These are phyloP conservation scores for Juglanconis juglandina DNA, from an alignment of 2,329 filamentous ascomycete species.

Conservation along the genomic window DNA sequence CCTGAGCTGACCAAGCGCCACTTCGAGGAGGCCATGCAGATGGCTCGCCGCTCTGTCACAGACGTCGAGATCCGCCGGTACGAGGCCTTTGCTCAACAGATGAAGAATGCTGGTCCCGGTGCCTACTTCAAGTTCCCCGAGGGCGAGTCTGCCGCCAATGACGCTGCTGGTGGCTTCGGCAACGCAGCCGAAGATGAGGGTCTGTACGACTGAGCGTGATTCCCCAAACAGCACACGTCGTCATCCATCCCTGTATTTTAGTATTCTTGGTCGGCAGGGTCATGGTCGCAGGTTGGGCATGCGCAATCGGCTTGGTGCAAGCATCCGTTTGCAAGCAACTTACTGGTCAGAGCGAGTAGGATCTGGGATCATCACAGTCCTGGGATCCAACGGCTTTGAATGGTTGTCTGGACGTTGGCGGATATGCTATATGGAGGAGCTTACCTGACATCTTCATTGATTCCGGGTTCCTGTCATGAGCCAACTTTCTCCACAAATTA, in stretches of 20 bases:
- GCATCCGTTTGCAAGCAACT: not conserved
- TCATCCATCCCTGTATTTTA: slow-evolving; percentile 42
- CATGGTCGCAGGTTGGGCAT: not conserved
- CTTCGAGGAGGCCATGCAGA: slow-evolving; percentile 98
- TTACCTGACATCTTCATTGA: slow-evolving; percentile 3
- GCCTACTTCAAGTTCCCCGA: slow-evolving; percentile 97
- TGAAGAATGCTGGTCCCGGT: slow-evolving; percentile 96
- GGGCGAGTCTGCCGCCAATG: slow-evolving; percentile 63
- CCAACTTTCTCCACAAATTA: slow-evolving; percentile 10
- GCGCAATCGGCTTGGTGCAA: not conserved
- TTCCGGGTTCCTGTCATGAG: not conserved
- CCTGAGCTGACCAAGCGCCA: slow-evolving; percentile 93
- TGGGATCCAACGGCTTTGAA: slow-evolving; percentile 1
- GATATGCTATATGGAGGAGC: not conserved
- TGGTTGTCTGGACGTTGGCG: slow-evolving; percentile 7
- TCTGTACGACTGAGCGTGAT: slow-evolving; percentile 77
- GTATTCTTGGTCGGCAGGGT: slow-evolving; percentile 27
- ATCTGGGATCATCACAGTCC: not conserved
- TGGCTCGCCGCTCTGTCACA: slow-evolving; percentile 86
- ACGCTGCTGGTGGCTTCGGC: slow-evolving; percentile 66
- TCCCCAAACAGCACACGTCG: slow-evolving; percentile 16
- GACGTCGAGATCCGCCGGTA: slow-evolving; percentile 98
- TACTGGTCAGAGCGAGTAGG: not conserved
- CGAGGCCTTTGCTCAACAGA: slow-evolving; percentile 96
- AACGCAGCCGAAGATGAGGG: slow-evolving; percentile 92